Percentiles rank a stretch among this genome's conserved stretches.
These are phyloP conservation scores for Effrenium voratum DNA, from an alignment of 73 alveolate genomes.

Conservation along the genomic window DNA sequence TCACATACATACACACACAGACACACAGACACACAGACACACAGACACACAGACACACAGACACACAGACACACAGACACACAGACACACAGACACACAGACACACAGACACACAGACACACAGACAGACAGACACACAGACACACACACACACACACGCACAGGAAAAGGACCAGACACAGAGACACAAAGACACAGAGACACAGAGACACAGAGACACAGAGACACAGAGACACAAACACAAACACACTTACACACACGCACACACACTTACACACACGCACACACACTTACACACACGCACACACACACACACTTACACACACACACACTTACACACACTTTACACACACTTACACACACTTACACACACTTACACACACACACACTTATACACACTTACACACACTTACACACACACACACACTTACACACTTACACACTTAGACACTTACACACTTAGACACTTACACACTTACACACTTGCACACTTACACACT, in stretches of 20 bases:
- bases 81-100: too few species aligned
- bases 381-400: not conserved
- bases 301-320: not conserved
- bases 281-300: not conserved
- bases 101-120: too few species aligned
- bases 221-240: not conserved
- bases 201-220: too few species aligned
- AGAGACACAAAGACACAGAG: too few species aligned
- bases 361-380: not conserved
- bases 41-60: too few species aligned
- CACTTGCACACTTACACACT: not conserved
- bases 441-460: not conserved
- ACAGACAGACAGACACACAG: too few species aligned
- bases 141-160: too few species aligned
- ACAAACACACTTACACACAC: not conserved
- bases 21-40: too few species aligned
- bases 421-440: not conserved
- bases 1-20: too few species aligned
- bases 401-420: not conserved
- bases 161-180: too few species aligned
- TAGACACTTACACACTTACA: not conserved
- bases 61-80: too few species aligned
- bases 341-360: not conserved
- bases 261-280: not conserved
- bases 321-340: not conserved